Evolutionary conservation across 2,329 filamentous ascomycete species (phyloP).

Genomic region (Monilinia laxa): DNA sequence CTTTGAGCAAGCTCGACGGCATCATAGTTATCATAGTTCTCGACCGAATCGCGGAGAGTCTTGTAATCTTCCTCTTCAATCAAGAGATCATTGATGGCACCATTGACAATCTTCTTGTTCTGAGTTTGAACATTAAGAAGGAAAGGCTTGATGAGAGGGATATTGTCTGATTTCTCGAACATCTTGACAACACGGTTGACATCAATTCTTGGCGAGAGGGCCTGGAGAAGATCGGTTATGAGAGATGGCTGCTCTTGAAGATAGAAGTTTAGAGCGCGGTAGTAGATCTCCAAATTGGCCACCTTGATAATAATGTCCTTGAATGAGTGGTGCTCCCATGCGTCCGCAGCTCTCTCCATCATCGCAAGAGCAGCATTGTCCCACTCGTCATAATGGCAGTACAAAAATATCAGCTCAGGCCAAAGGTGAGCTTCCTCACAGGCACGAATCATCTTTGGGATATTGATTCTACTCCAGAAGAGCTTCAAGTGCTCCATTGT

Average conservation of each 20-base stretch:
- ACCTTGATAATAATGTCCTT: constrained; percentile 99
- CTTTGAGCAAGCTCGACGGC: constrained; percentile 87
- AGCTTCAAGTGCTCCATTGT: constrained; percentile 99
- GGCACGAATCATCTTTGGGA: constrained; percentile 92
- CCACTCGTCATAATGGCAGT: constrained; percentile 97
- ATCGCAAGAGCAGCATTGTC: constrained; percentile 96
- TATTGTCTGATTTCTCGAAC: constrained; percentile 98
- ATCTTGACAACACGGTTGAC: constrained; percentile 99
- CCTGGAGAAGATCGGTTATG: constrained; percentile 91
- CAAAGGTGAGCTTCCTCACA: constrained; percentile 94
- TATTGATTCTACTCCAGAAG: constrained; percentile 97
- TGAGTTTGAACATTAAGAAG: constrained; percentile 91
- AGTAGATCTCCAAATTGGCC: constrained; percentile 98
- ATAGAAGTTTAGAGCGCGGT: constrained; percentile 95
- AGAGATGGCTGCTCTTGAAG: constrained; percentile 95
- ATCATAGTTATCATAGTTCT: constrained; percentile 99
- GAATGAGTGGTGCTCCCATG: constrained; percentile 99
- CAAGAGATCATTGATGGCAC: constrained; percentile 93
- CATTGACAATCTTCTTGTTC: constrained; percentile 98
- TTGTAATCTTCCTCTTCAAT: constrained; percentile 99
- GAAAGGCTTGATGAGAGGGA: constrained; percentile 98
- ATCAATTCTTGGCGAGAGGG: constrained; percentile 87
- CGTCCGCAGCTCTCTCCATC: constrained; percentile 95
- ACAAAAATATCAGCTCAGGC: constrained; percentile 97
- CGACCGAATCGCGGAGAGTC: constrained; percentile 93